Percentiles rank a stretch among this genome's conserved stretches.
phyloP scores from a whole-genome alignment of 495 filamentous ascomycete species.

The Chaetomium tenue region DNA sequence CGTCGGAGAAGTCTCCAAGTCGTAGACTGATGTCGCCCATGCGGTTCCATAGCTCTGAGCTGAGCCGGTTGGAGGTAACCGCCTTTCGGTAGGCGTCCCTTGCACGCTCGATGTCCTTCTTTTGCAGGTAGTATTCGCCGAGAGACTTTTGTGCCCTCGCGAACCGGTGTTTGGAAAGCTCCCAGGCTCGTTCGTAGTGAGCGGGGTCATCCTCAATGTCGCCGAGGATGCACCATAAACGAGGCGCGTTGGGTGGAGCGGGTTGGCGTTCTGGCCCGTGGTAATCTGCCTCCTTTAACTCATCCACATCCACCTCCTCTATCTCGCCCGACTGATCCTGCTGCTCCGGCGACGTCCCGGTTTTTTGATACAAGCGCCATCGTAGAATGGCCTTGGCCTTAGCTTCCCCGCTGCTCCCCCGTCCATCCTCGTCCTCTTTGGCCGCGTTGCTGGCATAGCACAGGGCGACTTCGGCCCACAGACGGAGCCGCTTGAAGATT shows the following conservation, averaged over 20 bases:
- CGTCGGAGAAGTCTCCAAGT: slow-evolving; percentile 70
- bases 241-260: slow-evolving; percentile 76
- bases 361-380: slow-evolving; percentile 70
- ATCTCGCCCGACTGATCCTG: slow-evolving; percentile 45
- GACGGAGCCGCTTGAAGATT: slow-evolving; percentile 89
- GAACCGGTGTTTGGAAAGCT: slow-evolving; percentile 74
- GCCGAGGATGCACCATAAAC: slow-evolving; percentile 90
- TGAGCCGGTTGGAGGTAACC: slow-evolving; percentile 73
- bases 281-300: slow-evolving; percentile 53
- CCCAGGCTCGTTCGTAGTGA: slow-evolving; percentile 86
- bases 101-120: slow-evolving; percentile 64
- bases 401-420: slow-evolving; percentile 59
- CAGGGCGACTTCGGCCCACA: slow-evolving; percentile 94
- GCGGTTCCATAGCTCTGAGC: slow-evolving; percentile 80
- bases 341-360: slow-evolving; percentile 32
- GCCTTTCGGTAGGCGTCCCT: slow-evolving; percentile 74
- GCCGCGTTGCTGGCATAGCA: slow-evolving; percentile 65
- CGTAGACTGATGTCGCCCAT: slow-evolving; percentile 84
- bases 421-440: slow-evolving; percentile 61
- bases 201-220: slow-evolving; percentile 73
- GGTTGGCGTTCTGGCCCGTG: slow-evolving; percentile 62
- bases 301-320: slow-evolving; percentile 47
- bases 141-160: slow-evolving; percentile 84
- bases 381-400: slow-evolving; percentile 75
- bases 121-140: slow-evolving; percentile 68